Evolutionary conservation across 163 green algal species (phyloP).

Genomic region (Prototheca cutis): DNA sequence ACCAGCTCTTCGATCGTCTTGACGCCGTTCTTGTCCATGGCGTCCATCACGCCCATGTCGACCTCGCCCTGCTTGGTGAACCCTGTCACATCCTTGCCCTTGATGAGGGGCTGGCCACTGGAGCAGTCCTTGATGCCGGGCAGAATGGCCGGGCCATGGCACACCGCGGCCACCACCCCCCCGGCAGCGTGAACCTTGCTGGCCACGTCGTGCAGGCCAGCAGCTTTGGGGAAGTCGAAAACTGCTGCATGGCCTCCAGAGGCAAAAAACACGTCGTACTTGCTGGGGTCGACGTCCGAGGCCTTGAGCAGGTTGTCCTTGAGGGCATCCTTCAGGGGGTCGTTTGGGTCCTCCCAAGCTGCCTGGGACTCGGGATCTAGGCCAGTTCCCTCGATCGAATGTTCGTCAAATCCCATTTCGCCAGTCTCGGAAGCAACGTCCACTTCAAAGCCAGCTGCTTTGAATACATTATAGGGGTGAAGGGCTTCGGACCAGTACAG

Average conservation of each 20-base stretch:
- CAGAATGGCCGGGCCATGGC: not conserved
- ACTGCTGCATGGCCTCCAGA: not conserved
- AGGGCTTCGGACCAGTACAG: slow-evolving; percentile 1
- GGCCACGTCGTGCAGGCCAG: not conserved
- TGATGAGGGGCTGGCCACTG: not conserved
- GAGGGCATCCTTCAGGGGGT: not conserved
- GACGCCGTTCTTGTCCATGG: not conserved
- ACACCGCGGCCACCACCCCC: slow-evolving; percentile 1
- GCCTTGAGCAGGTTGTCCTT: not conserved
- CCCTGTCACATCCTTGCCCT: not conserved
- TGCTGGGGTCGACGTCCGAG: not conserved
- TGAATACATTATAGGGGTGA: not conserved
- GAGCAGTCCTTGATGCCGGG: not conserved
- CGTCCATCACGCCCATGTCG: not conserved
- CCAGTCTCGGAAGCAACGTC: not conserved
- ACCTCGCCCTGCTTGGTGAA: not conserved
- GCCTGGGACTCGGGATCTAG: not conserved
- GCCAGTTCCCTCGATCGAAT: not conserved
- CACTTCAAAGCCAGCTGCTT: not conserved
- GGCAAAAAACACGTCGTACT: not conserved
- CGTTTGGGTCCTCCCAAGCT: not conserved
- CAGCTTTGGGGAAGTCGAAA: not conserved
- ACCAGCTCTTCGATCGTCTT: not conserved
- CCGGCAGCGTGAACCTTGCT: not conserved
- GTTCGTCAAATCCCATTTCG: not conserved